Base-by-base conservation (phyloP, 768 basidiomycete genomes). In the Lyophyllum semitale region DNA sequence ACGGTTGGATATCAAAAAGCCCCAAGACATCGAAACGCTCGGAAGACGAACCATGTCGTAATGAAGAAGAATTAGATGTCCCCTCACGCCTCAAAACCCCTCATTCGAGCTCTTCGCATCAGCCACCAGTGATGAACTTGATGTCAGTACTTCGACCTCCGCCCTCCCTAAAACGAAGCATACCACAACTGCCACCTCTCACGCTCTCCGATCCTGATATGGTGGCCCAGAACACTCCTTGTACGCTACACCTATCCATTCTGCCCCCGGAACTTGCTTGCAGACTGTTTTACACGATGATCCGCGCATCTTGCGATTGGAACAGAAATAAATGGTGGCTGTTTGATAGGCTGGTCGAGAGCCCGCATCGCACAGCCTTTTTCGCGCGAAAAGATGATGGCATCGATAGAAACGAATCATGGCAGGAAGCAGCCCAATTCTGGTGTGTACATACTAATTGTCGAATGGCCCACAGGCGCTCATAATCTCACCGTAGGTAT, bases 281-380 rank as follows among this genome's bases (percentile, higher is more conserved):
- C 65, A 76, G 76, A 47, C 73, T 93, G 20, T 93, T 90, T 68
- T 85, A 92, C 59, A 77, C 77, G 0, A 87, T 93, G 88, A 56
- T 87, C 13, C 77, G 84, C 45, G 72, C 77, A 15, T 84, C 90
- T 18, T 75, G 70, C 37, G 62, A 69, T 8, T 93, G 91, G 91
- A 72, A 80, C 58, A 75, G 83, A 47, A 91, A 89, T 57, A 89
- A 85, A 61, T 93, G 91, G 92, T 93, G 87, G 86, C 77, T 93
- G 18, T 87, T 90, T 68, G 90, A 93, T 63, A 77, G 85, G 20
- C 57, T 93, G 13, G 92, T 93, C 1, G 89, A 93, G 70, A 91
- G 89, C 61, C 90, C 91, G 3, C 91, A 93, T 71, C 76, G 83
- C n/a, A 89, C 91, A 1, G 82, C 87, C 1, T 91, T 93, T 69